Percentiles rank a stretch among this genome's conserved stretches.
These are phyloP conservation scores for Fusarium penzigii DNA, from an alignment of 2,329 filamentous ascomycete species.

Conservation along the genomic window DNA sequence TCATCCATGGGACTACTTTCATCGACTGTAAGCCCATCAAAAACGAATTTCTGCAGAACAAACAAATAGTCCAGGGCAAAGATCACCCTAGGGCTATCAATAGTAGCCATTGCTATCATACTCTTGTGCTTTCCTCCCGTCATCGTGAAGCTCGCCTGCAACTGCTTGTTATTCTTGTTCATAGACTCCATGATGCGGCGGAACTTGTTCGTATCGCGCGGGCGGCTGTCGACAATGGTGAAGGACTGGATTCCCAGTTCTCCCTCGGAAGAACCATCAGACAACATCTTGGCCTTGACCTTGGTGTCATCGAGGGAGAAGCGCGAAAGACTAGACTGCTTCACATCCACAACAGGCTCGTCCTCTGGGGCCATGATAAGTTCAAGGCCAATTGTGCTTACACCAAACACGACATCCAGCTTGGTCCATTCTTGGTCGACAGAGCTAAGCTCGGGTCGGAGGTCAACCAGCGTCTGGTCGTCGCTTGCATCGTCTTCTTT, in stretches of 20 bases:
- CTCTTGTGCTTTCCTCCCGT: constrained; percentile 79
- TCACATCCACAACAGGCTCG: constrained; percentile 75
- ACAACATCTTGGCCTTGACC: constrained; percentile 89
- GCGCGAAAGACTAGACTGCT: constrained; percentile 81
- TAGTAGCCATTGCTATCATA: constrained; percentile 86
- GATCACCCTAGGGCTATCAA: constrained; percentile 93
- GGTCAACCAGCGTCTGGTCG: constrained; percentile 50
- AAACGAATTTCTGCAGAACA: constrained; percentile 81
- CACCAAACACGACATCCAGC: constrained; percentile 86
- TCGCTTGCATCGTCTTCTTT: constrained; percentile 34
- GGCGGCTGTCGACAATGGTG: constrained; percentile 90
- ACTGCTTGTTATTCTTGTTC: constrained; percentile 93
- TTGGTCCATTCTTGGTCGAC: constrained; percentile 82
- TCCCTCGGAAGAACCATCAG: constrained; percentile 86
- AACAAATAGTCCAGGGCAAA: constrained; percentile 96
- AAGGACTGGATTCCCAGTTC: constrained; percentile 94
- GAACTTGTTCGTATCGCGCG: constrained; percentile 89
- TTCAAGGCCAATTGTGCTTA: constrained; percentile 85
- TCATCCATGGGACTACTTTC: constrained; percentile 54
- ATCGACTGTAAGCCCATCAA: constrained; percentile 65
- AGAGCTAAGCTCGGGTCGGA: constrained; percentile 70
- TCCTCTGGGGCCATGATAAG: constrained; percentile 76
- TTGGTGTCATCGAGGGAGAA: constrained; percentile 94
- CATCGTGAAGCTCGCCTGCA: constrained; percentile 96
- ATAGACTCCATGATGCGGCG: constrained; percentile 97